Percentiles rank a stretch among this genome's conserved stretches.
phyloP scores from a whole-genome alignment of 1,284 basidiomycete species.

The Trichosporon sp. region DNA sequence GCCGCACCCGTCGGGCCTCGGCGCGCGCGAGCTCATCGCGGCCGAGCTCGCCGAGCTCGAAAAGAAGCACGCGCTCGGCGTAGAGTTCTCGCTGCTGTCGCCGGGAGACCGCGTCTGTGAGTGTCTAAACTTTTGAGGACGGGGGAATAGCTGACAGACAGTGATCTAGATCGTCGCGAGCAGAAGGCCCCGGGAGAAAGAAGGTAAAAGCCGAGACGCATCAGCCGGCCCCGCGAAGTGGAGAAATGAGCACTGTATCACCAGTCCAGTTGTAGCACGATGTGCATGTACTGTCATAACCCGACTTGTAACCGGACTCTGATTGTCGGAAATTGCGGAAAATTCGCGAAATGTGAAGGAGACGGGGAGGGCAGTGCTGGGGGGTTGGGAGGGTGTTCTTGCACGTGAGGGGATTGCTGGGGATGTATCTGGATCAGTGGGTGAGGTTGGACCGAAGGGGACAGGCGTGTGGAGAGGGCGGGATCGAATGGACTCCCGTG shows the following conservation, averaged over 20 bases:
- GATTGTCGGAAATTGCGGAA: background rate
- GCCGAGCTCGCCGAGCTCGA: constrained; percentile 36
- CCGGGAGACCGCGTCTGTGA: constrained; percentile 43
- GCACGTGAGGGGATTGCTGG: too few relatives aligned
- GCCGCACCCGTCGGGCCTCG: constrained; percentile 38
- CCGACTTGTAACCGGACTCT: too few relatives aligned
- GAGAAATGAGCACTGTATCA: background rate
- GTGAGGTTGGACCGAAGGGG: too few relatives aligned
- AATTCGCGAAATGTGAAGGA: background rate
- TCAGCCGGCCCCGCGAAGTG: too few relatives aligned
- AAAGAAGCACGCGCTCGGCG: constrained; percentile 26
- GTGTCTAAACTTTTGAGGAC: constrained; percentile 9
- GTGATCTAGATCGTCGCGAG: background rate
- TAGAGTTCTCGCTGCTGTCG: constrained; percentile 35
- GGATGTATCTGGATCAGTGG: too few relatives aligned
- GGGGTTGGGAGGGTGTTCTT: too few relatives aligned
- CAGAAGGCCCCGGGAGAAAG: too few relatives aligned
- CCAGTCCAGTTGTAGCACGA: background rate
- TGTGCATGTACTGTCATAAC: background rate
- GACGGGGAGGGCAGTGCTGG: too few relatives aligned
- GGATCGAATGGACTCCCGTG: too few relatives aligned
- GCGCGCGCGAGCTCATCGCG: constrained; percentile 35
- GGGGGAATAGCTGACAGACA: background rate
- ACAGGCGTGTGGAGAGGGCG: too few relatives aligned
- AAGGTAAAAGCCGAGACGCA: too few relatives aligned